A percentile compares a stretch with the other conserved stretches of the same genome.
These are phyloP conservation scores for Rhynchospora pubera DNA, from an alignment of 176 grass and related monocot species.

Conservation along the genomic window DNA sequence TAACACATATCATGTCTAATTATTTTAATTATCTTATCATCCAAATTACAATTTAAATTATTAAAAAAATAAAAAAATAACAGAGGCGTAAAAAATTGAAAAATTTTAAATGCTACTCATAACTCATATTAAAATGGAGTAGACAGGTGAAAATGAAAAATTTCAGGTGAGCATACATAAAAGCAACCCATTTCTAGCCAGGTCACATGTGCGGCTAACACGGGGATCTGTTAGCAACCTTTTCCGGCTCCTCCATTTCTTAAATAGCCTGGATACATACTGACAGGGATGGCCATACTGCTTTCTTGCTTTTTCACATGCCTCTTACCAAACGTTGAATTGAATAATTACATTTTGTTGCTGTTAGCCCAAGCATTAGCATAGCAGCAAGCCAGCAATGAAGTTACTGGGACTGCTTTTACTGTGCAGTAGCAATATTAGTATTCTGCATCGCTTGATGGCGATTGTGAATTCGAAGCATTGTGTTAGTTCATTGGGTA, in stretches of 20 bases:
- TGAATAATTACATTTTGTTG: neutral
- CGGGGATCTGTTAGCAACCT: neutral
- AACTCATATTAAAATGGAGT: too few species aligned
- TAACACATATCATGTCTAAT: too few species aligned
- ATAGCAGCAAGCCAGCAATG: neutral
- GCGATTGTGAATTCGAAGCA: too few species aligned
- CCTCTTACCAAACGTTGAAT: neutral
- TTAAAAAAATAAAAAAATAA: too few species aligned
- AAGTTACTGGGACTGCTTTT: neutral
- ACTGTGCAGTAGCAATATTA: too few species aligned
- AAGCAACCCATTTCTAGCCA: neutral
- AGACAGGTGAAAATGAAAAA: neutral
- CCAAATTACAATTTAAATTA: too few species aligned
- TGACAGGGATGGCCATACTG: neutral
- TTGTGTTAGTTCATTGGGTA: too few species aligned
- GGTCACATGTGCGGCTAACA: neutral
- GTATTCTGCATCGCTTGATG: too few species aligned
- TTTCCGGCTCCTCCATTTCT: neutral
- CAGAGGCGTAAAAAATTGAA: too few species aligned
- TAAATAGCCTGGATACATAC: too few species aligned
- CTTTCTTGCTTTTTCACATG: neutral
- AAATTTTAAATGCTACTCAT: too few species aligned
- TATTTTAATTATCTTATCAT: too few species aligned
- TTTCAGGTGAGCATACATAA: neutral
- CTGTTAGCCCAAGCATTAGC: neutral